Conservation (phyloP, 2,329 filamentous ascomycete species). For the Penicillium sp. region DNA sequence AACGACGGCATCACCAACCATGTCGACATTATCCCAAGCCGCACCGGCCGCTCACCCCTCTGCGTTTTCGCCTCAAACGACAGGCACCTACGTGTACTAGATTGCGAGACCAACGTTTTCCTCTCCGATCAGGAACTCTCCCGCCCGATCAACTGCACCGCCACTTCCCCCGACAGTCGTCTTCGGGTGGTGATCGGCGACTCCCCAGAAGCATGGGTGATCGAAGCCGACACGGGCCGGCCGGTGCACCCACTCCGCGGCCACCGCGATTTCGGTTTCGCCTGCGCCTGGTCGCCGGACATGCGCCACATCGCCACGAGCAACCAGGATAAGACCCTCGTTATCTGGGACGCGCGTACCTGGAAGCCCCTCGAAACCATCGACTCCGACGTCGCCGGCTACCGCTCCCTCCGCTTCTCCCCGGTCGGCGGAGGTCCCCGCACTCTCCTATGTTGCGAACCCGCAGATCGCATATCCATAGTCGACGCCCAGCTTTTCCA, state of each 20-base stretch:
- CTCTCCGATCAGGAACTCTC: conserved; percentile 37
- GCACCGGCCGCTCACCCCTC: conserved; percentile 48
- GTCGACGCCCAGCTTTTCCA: conserved; percentile 45
- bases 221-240: conserved; percentile 44
- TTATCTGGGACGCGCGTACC: conserved; percentile 47
- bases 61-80: conserved; percentile 61
- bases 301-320: conserved; percentile 49
- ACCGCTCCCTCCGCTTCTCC: conserved; percentile 45
- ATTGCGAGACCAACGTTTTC: conserved; percentile 49
- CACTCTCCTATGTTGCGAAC: conserved; percentile 44
- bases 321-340: conserved; percentile 47
- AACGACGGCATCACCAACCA: conserved; percentile 58
- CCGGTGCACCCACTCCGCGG: conserved; percentile 39
- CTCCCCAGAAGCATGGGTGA: conserved; percentile 41
- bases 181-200: conserved; percentile 47
- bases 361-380: conserved; percentile 42
- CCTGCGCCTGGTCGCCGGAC: conserved; percentile 48
- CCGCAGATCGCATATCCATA: conserved; percentile 46
- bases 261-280: conserved; percentile 47
- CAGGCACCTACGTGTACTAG: conserved; percentile 53
- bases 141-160: conserved; percentile 46
- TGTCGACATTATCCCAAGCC: conserved; percentile 52
- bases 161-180: conserved; percentile 44
- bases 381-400: conserved; percentile 46
- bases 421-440: conserved; percentile 45